Conservation (phyloP, 805 yeast species). For the Huiozyma sinensis region DNA sequence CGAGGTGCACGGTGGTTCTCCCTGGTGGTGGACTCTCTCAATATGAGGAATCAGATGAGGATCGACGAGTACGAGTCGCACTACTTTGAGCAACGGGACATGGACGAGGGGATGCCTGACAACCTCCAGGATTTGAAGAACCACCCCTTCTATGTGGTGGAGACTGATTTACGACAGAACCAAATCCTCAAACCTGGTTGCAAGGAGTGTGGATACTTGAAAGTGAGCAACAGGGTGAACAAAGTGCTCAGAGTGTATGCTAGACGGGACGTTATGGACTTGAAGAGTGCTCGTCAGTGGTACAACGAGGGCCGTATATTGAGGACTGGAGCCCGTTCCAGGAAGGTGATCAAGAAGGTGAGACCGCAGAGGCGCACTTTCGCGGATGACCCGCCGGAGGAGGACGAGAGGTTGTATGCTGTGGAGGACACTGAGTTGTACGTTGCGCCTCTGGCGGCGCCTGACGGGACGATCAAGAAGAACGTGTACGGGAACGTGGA, state of each 20-base stretch:
- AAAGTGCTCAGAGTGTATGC: conserved; percentile 53
- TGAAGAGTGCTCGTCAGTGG: conserved; percentile 79
- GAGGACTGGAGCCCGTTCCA: conserved; percentile 58
- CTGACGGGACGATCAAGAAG: conserved; percentile 53
- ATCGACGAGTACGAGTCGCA: conserved; percentile 29
- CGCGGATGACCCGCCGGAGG: conserved; percentile 34
- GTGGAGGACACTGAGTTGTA: conserved; percentile 67
- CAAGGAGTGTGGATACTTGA: conserved; percentile 58
- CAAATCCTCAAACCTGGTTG: conserved; percentile 61
- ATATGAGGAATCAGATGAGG: conserved; percentile 19
- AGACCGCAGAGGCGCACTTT: conserved; percentile 30
- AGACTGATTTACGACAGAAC: conserved; percentile 57
- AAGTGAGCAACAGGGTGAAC: conserved; percentile 29
- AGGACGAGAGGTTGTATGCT: conserved; percentile 63
- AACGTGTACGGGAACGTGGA: conserved; percentile 82
- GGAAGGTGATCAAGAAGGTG: conserved; percentile 34
- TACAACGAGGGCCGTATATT: conserved; percentile 67
- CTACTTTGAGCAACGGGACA: conserved; percentile 36
- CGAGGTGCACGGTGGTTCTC: conserved; percentile 54
- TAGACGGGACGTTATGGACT: conserved; percentile 48
- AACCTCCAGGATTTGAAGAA: conserved; percentile 71
- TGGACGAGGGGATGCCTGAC: conserved; percentile 79
- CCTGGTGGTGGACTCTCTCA: conserved; percentile 27
- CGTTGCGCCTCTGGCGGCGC: conserved; percentile 50
- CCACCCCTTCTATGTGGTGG: conserved; percentile 80